Base-by-base conservation (phyloP, 352 stramenopile species). In the Aphanomyces invadans region DNA sequence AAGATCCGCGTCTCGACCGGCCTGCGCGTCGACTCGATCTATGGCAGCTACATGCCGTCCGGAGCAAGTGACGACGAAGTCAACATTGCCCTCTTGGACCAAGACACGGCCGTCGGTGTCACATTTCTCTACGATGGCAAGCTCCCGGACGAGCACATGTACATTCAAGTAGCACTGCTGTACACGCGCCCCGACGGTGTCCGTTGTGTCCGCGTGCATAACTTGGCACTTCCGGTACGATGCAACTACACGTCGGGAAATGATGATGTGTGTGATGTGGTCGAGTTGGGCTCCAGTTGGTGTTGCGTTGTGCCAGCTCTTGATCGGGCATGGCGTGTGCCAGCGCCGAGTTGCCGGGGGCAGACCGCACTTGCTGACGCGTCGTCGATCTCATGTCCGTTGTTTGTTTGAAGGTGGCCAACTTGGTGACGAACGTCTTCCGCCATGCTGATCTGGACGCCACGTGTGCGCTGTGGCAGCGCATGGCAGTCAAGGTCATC, bases 201-300 rank as follows among this genome's bases (percentile, higher is more conserved):
- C 38, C 86, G 89, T 56, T 90, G 86, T 61, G 88, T 97, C 33
- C 89, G 90, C 49, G 90, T 96, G 60, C 90, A 97, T 76, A 97
- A 95, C 63, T 61, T 97, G 32, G 86, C 86, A 19, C 51, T 97
- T 29, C 79, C 78, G 19, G 83, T 90, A 31, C 23, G 2, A n/a
- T 48, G 15, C n/a, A 15, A 83, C 92, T 25, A 73, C 76, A 4
- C 70, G 38, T 60, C 52, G 4, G 7, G n/a, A n/a, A n/a, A n/a
- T n/a, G n/a, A n/a, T n/a, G n/a, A n/a, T n/a, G n/a, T n/a, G n/a
- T n/a, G n/a, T n/a, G n/a, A n/a, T n/a, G n/a, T n/a, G n/a, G n/a
- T n/a, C n/a, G n/a, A n/a, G n/a, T n/a, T n/a, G n/a, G n/a, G n/a
- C n/a, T n/a, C n/a, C n/a, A n/a, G n/a, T n/a, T n/a, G n/a, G n/a